phyloP scores from a whole-genome alignment of 352 stramenopile species.

The Pythium phragmiticola region DNA sequence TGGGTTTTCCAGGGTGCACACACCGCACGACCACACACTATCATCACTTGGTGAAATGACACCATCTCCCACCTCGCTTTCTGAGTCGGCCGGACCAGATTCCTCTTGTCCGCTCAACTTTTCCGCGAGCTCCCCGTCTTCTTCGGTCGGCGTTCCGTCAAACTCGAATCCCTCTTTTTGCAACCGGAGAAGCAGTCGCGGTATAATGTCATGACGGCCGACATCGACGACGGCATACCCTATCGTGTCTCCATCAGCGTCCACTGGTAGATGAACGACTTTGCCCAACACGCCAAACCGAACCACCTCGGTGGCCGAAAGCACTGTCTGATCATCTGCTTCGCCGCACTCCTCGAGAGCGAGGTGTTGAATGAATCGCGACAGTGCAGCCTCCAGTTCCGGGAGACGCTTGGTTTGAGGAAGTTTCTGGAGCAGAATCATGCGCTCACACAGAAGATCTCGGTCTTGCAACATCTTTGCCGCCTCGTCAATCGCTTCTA shows the following conservation, averaged over 20 bases:
- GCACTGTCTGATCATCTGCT: slow-evolving; percentile 74
- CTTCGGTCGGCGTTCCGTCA: slow-evolving; percentile 46
- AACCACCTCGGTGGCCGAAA: slow-evolving; percentile 59
- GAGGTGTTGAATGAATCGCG: slow-evolving; percentile 60
- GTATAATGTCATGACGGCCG: slow-evolving; percentile 61
- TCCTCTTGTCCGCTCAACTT: slow-evolving; percentile 32
- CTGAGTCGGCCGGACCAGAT: background rate
- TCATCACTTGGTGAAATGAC: slow-evolving; percentile 25
- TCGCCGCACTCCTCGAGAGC: slow-evolving; percentile 74
- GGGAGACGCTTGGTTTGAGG: slow-evolving; percentile 50
- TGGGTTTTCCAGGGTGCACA: slow-evolving; percentile 74
- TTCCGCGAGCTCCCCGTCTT: slow-evolving; percentile 39
- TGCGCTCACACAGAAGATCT: slow-evolving; percentile 47
- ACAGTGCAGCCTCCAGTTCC: slow-evolving; percentile 41
- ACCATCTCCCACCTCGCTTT: slow-evolving; percentile 20
- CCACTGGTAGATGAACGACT: slow-evolving; percentile 58
- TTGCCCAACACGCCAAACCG: slow-evolving; percentile 61
- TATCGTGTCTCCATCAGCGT: slow-evolving; percentile 40
- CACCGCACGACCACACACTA: slow-evolving; percentile 53
- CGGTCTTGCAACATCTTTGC: slow-evolving; percentile 28
- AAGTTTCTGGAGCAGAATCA: slow-evolving; percentile 68
- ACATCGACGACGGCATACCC: slow-evolving; percentile 73
- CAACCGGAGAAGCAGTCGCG: slow-evolving; percentile 45
- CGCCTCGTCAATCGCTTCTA: slow-evolving; percentile 52
- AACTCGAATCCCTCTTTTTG: slow-evolving; percentile 56